Conservation (phyloP, 2,329 filamentous ascomycete genomes). For the Chaetoscypha palmicola region DNA sequence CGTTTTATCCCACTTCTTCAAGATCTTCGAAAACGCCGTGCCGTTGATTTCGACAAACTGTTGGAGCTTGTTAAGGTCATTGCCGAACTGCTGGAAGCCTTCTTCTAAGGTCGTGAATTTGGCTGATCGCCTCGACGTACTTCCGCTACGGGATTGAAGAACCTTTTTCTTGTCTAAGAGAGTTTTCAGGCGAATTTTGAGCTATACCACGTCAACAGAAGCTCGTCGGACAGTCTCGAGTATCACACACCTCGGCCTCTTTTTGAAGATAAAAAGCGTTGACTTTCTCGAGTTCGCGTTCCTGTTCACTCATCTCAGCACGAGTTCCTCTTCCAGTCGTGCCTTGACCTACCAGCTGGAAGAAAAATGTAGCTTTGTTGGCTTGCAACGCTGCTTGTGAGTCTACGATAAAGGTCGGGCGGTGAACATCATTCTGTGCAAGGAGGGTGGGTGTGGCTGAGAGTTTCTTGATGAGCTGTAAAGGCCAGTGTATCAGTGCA, state of each 20-base stretch:
- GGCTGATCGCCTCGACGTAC: slow-evolving; percentile 77
- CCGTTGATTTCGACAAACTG: slow-evolving; percentile 99
- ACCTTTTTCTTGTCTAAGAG: slow-evolving; percentile 92
- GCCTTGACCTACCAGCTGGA: slow-evolving; percentile 66
- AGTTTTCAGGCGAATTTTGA: slow-evolving; percentile 87
- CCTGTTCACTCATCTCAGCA: slow-evolving; percentile 51
- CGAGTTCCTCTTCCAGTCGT: slow-evolving; percentile 15
- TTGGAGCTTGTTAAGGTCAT: slow-evolving; percentile 93
- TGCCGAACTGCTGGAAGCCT: slow-evolving; percentile 94
- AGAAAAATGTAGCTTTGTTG: slow-evolving; percentile 98
- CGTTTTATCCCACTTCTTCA: slow-evolving; percentile 99
- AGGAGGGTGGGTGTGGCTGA: slow-evolving; percentile 82
- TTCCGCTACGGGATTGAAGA: slow-evolving; percentile 69
- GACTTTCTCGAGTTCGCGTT: slow-evolving; percentile 96
- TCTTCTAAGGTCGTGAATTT: slow-evolving; percentile 94
- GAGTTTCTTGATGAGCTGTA: slow-evolving; percentile 93
- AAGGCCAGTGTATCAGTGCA: slow-evolving; percentile 27
- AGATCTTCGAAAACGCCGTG: slow-evolving; percentile 94
- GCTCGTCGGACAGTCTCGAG: background rate
- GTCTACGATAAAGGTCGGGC: slow-evolving; percentile 48
- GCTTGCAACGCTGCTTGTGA: slow-evolving; percentile 87
- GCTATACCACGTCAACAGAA: slow-evolving; percentile 42
- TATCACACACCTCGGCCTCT: slow-evolving; percentile 74
- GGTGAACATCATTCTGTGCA: slow-evolving; percentile 60
- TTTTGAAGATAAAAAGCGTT: slow-evolving; percentile 98